Conservation (phyloP, 2,329 filamentous ascomycete species). For the Neopestalotiopsis sp. region DNA sequence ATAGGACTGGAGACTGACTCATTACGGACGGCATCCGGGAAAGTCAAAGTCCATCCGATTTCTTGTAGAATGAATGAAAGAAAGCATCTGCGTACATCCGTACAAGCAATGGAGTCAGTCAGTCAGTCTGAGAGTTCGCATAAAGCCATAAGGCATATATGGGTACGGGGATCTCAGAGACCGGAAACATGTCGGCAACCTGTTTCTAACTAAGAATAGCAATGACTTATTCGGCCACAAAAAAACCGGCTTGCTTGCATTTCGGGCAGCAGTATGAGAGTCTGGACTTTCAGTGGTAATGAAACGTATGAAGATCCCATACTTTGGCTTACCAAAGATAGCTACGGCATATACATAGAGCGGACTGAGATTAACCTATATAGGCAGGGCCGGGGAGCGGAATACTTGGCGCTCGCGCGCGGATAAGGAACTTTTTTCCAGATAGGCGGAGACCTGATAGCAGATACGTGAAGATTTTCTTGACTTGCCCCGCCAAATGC, state of each 20-base stretch:
- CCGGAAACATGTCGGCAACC: background rate
- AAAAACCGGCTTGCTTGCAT: background rate
- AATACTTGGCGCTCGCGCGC: background rate
- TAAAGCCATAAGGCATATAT: background rate
- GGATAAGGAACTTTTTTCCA: background rate
- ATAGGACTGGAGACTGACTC: background rate
- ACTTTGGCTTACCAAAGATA: background rate
- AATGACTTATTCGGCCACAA: background rate
- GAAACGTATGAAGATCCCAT: background rate
- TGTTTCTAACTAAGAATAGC: slow-evolving; percentile 3
- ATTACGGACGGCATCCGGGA: slow-evolving; percentile 6
- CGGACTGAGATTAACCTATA: background rate
- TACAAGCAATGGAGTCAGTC: background rate
- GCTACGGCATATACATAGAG: background rate
- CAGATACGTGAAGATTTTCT: slow-evolving; percentile 14
- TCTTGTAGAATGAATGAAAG: slow-evolving; percentile 13
- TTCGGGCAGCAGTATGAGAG: background rate
- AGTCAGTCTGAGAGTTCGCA: background rate
- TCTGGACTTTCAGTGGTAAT: background rate
- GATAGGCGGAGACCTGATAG: background rate
- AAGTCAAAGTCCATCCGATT: slow-evolving; percentile 8
- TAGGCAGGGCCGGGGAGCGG: background rate
- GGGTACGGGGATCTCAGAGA: background rate
- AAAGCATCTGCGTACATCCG: background rate
- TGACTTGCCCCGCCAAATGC: slow-evolving; percentile 11